Percentiles rank a stretch among this genome's conserved stretches.
phyloP scores from a whole-genome alignment of 2,329 filamentous ascomycete genomes.

The Botrytis aclada region DNA sequence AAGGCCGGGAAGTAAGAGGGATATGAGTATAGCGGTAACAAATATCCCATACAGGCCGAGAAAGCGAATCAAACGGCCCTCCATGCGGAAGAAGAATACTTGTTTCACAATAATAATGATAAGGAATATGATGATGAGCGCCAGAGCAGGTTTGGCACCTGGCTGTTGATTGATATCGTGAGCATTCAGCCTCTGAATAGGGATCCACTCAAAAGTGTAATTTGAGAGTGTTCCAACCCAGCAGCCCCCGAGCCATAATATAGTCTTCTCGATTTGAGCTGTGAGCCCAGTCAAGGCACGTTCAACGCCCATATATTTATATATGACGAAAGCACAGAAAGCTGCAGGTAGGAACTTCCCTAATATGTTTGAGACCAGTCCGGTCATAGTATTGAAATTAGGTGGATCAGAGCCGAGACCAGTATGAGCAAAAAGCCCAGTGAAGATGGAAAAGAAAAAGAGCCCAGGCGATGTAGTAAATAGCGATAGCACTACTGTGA shows the following conservation, averaged over 20 bases:
- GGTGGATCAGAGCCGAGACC: constrained; percentile 88
- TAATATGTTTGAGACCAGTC: constrained; percentile 72
- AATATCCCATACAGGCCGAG: constrained; percentile 75
- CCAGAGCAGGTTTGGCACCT: constrained; percentile 78
- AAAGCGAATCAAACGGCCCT: constrained; percentile 75
- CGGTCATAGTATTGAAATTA: constrained; percentile 60
- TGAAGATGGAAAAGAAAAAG: constrained; percentile 83
- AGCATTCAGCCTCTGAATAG: constrained; percentile 84
- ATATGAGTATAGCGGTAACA: constrained; percentile 61
- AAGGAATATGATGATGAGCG: constrained; percentile 71
- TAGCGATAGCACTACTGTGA: constrained; percentile 73
- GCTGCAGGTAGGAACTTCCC: constrained; percentile 83
- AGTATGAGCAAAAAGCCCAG: constrained; percentile 83
- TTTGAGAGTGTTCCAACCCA: constrained; percentile 93
- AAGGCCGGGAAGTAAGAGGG: constrained; percentile 70
- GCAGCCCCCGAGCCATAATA: constrained; percentile 84
- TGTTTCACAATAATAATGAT: constrained; percentile 68
- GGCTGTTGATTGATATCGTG: constrained; percentile 88
- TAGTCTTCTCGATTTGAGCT: constrained; percentile 83
- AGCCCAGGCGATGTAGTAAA: constrained; percentile 75
- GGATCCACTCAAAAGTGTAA: constrained; percentile 92
- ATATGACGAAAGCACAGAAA: constrained; percentile 85
- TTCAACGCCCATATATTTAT: constrained; percentile 73
- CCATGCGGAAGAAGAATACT: constrained; percentile 80
- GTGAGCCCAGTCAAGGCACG: constrained; percentile 69